Percentiles rank a stretch among this genome's conserved stretches.
Conservation (phyloP, 1,284 basidiomycete genomes). For the Tilletiopsis washingtonensis region DNA sequence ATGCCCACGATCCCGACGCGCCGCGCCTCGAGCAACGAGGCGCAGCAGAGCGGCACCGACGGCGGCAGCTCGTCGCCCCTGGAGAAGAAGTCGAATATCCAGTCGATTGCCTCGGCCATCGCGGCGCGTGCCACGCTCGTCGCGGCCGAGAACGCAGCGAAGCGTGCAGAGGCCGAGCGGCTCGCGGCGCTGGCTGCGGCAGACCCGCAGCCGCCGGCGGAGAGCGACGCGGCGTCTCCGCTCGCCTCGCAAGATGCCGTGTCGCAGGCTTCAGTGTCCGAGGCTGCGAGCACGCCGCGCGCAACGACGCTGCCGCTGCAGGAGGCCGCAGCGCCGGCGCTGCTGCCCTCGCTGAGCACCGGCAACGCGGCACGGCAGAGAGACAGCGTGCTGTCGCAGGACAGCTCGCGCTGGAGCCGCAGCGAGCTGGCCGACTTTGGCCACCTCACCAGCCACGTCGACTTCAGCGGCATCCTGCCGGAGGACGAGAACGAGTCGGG, state of each 20-base stretch:
- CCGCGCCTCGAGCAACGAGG: not conserved
- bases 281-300: not conserved
- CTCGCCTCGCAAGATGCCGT: not conserved
- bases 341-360: not conserved
- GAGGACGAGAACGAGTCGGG: not conserved
- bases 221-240: not conserved
- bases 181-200: not conserved
- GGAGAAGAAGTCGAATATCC: slow-evolving; percentile 1
- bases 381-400: not conserved
- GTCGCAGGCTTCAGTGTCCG: not conserved
- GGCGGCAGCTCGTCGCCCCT: not conserved
- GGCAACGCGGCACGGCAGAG: not conserved
- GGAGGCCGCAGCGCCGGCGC: not conserved
- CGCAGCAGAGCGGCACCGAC: not conserved
- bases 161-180: not conserved
- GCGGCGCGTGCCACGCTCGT: slow-evolving; percentile 3
- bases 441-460: not conserved
- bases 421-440: not conserved
- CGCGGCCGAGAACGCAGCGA: slow-evolving; percentile 3
- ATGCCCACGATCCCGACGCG: slow-evolving; percentile 5
- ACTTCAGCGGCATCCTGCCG: too few relatives aligned
- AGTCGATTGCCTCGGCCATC: slow-evolving; percentile 2
- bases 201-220: not conserved
- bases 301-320: not conserved
- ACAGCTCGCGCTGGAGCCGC: not conserved